Evolutionary conservation across 805 yeast genomes (phyloP).

Genomic region (Hanseniaspora hatyaiensis): DNA sequence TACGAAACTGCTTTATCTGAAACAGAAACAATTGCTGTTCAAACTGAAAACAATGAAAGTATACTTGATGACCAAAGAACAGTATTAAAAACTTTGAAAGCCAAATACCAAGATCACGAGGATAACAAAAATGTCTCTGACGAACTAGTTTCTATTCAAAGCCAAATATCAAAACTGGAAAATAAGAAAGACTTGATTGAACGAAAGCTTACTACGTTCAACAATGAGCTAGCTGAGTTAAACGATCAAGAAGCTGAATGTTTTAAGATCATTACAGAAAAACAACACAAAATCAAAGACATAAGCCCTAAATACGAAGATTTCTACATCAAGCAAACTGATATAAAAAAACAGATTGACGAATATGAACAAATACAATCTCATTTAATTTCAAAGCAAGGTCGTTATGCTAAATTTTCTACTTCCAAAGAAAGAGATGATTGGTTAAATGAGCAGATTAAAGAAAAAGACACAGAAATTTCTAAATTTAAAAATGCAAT

Average conservation of each 20-base stretch:
- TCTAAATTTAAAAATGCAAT: constrained; percentile 24
- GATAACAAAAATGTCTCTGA: constrained; percentile 41
- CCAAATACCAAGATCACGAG: constrained; percentile 38
- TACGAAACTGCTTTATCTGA: not conserved
- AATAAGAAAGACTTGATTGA: constrained; percentile 27
- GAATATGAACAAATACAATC: constrained; percentile 44
- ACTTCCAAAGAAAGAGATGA: constrained; percentile 47
- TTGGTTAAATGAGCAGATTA: constrained; percentile 52
- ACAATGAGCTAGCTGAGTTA: not conserved
- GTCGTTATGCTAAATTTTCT: constrained; percentile 50
- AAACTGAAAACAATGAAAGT: constrained; percentile 41
- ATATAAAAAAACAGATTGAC: constrained; percentile 32
- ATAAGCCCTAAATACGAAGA: constrained; percentile 37
- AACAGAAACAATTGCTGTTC: not conserved
- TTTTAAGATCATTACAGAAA: too few species aligned
- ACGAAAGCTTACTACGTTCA: constrained; percentile 35
- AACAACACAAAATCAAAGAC: too few species aligned
- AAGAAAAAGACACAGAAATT: constrained; percentile 26
- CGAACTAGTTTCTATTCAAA: constrained; percentile 39
- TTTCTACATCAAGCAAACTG: constrained; percentile 33
- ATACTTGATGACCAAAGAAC: constrained; percentile 36
- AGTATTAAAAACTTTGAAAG: constrained; percentile 37
- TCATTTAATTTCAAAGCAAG: constrained; percentile 55
- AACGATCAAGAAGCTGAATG: not conserved
- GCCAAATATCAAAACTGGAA: constrained; percentile 36